phyloP scores from a whole-genome alignment of 2,329 filamentous ascomycete genomes.

The Sphaerulina populicola region DNA sequence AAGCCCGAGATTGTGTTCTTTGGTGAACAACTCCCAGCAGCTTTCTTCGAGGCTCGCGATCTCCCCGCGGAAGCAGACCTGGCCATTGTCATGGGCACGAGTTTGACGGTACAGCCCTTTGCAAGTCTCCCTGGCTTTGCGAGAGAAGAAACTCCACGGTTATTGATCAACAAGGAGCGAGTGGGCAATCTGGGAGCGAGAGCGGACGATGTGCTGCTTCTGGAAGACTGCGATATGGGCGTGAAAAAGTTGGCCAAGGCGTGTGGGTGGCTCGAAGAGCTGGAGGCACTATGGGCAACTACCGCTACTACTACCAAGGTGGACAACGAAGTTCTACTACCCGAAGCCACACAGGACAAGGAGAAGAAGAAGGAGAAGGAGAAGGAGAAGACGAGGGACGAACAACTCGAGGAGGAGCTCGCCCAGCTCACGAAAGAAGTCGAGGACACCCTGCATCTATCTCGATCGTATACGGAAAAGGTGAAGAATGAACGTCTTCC shows the following conservation, averaged over 20 bases:
- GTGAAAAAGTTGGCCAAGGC: constrained; percentile 69
- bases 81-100: constrained; percentile 80
- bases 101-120: constrained; percentile 80
- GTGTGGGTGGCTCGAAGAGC: constrained; percentile 76
- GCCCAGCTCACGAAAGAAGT: constrained; percentile 51
- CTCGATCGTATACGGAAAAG: constrained; percentile 39
- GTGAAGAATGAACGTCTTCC: constrained; percentile 21
- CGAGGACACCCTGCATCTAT: constrained; percentile 47
- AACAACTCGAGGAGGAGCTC: constrained; percentile 50
- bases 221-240: constrained; percentile 76
- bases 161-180: constrained; percentile 78
- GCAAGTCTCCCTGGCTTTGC: constrained; percentile 65
- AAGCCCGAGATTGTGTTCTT: constrained; percentile 97
- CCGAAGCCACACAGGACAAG: constrained; percentile 35
- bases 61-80: constrained; percentile 61
- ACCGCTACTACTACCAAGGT: constrained; percentile 49
- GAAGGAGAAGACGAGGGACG: constrained; percentile 43
- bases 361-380: constrained; percentile 12
- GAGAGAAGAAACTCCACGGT: constrained; percentile 55
- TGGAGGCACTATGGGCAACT: constrained; percentile 65
- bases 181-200: constrained; percentile 72
- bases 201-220: constrained; percentile 72
- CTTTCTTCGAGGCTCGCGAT: constrained; percentile 54
- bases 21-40: constrained; percentile 61
- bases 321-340: no score